Evolutionary conservation across 768 basidiomycete genomes (phyloP).

Genomic region (Gymnopilus dilepis): DNA sequence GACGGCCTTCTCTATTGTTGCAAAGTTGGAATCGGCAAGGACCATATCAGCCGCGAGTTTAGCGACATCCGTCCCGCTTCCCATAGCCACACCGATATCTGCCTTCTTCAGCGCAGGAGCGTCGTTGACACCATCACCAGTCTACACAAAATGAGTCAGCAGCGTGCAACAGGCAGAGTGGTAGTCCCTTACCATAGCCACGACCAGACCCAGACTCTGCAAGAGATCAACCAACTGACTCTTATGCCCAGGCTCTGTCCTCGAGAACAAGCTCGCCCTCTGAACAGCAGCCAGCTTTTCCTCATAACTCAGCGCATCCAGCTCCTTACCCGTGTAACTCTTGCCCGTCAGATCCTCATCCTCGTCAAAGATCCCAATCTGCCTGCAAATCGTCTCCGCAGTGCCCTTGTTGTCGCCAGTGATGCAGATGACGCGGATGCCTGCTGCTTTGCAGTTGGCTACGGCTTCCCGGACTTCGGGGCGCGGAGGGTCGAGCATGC

Average conservation of each 20-base stretch:
- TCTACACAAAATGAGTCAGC: conserved; percentile 46
- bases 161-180: conserved; percentile 11
- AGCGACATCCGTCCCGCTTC: conserved; percentile 97
- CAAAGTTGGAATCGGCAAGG: conserved; percentile 95
- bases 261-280: conserved; percentile 86
- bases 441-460: conserved; percentile 89
- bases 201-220: conserved; percentile 89
- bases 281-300: conserved; percentile 90
- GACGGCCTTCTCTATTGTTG: conserved; percentile 94
- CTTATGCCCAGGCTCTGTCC: conserved; percentile 96
- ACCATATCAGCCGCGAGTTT: conserved; percentile 99
- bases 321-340: conserved; percentile 93
- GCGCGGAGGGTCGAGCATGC: conserved; percentile 97
- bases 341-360: conserved; percentile 92
- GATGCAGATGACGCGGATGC: conserved; percentile 95
- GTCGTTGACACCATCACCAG: conserved; percentile 98
- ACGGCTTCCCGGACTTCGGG: conserved; percentile 90
- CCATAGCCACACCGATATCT: conserved; percentile 99
- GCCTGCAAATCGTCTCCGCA: conserved; percentile 95
- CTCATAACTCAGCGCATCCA: conserved; percentile 78
- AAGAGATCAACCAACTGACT: conserved; percentile 92
- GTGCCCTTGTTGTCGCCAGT: conserved; percentile 99
- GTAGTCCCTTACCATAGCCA: conserved; percentile 94
- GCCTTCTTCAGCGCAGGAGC: conserved; percentile 97
- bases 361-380: conserved; percentile 91